Conservation (phyloP, 2,329 filamentous ascomycete species). For the Waltergamsia citrina region DNA sequence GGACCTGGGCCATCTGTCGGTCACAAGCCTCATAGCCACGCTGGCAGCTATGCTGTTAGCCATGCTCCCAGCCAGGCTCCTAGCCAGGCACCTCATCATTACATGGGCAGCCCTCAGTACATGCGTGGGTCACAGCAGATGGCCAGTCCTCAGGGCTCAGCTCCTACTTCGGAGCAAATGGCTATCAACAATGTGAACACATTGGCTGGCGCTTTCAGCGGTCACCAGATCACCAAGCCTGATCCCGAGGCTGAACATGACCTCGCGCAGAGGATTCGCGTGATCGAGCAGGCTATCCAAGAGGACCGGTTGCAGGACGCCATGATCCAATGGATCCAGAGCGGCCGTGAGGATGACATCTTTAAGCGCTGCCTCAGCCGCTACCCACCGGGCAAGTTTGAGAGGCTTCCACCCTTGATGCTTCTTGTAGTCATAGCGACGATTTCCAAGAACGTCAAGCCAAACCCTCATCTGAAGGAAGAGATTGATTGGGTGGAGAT, state of each 20-base stretch:
- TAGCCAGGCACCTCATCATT: no score
- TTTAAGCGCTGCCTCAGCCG: conserved; percentile 38
- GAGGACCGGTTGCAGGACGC: conserved; percentile 52
- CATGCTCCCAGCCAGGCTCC: conserved; percentile 20
- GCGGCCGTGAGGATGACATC: conserved; percentile 50
- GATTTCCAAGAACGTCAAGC: conserved; percentile 47
- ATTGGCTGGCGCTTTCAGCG: conserved; percentile 23
- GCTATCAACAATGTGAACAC: conserved; percentile 20
- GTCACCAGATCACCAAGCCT: conserved; percentile 21
- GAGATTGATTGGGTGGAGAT: conserved; percentile 53
- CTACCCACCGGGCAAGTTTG: conserved; percentile 32
- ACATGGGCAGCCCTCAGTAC: conserved; percentile 25
- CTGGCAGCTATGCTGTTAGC: conserved; percentile 21
- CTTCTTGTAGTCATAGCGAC: conserved; percentile 56
- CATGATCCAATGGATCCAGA: conserved; percentile 59
- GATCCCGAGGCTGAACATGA: conserved; percentile 35
- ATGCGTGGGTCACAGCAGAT: conserved; percentile 21
- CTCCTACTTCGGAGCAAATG: conserved; percentile 19
- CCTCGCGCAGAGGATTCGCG: conserved; percentile 41
- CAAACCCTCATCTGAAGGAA: conserved; percentile 39
- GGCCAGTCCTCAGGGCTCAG: conserved; percentile 21
- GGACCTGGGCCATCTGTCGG: neutral
- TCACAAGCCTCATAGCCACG: conserved; percentile 15
- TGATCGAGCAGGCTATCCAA: conserved; percentile 53
- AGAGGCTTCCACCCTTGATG: conserved; percentile 49